Percentiles rank a stretch among this genome's conserved stretches.
phyloP scores from a whole-genome alignment of 148 eudicot genomes.

The Amaranthus palmeri region DNA sequence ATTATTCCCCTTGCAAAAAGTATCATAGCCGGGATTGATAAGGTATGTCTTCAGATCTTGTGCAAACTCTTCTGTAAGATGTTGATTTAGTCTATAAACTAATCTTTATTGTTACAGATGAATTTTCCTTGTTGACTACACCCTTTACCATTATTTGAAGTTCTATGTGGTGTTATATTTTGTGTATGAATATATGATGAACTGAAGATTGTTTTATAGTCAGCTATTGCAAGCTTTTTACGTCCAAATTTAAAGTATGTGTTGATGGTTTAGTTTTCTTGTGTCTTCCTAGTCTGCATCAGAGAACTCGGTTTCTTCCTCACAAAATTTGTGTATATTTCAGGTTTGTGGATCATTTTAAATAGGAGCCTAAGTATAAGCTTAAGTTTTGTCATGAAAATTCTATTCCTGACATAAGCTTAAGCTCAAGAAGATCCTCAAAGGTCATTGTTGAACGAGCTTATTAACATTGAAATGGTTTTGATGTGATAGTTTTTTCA shows the following conservation, averaged over 20 bases:
- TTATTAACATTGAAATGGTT: not conserved
- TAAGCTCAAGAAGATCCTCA: not conserved
- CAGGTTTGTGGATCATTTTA: not conserved
- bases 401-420: not conserved
- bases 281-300: not conserved
- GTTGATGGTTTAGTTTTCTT: not conserved
- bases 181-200: too few species aligned
- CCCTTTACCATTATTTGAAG: not conserved
- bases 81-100: not conserved
- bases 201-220: not conserved
- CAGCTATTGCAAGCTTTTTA: not conserved
- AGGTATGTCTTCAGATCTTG: slow-evolving; percentile 41
- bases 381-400: not conserved
- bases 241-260: not conserved
- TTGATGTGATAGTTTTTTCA: too few species aligned
- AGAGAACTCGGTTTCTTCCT: not conserved
- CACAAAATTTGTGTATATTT: too few species aligned
- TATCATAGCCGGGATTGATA: slow-evolving; percentile 65
- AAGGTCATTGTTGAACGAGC: not conserved
- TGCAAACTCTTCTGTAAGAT: not conserved
- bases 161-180: not conserved
- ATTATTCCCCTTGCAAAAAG: slow-evolving; percentile 80
- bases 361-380: not conserved
- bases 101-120: not conserved
- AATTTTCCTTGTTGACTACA: not conserved